A percentile compares a stretch with the other conserved stretches of the same genome.
Evolutionary conservation across 2,329 filamentous ascomycete species (phyloP).

Genomic region (Corynespora cassiicola): DNA sequence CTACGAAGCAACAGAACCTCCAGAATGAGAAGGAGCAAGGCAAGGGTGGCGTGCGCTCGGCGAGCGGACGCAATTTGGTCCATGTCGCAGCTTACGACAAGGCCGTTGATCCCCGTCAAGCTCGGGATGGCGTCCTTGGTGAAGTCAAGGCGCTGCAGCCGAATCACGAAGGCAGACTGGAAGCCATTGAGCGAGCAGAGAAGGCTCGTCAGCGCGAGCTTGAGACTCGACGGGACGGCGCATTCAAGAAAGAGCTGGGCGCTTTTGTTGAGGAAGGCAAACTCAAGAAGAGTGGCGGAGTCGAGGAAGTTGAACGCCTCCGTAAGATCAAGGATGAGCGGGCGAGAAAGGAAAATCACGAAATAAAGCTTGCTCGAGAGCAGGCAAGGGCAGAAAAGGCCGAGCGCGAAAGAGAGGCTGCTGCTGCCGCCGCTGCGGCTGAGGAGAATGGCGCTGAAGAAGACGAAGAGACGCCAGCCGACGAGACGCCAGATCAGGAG

Average conservation of each 20-base stretch:
- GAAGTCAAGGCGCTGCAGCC: conserved; percentile 93
- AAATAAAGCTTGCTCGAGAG: conserved; percentile 58
- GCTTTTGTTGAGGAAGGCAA: conserved; percentile 88
- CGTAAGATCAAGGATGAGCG: conserved; percentile 86
- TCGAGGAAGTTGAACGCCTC: conserved; percentile 90
- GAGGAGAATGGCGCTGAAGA: conserved; percentile 31
- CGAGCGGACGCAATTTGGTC: conserved; percentile 50
- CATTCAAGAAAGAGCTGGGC: conserved; percentile 84
- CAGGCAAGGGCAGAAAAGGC: conserved; percentile 53
- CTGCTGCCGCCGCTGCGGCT: conserved; percentile 33
- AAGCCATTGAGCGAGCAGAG: conserved; percentile 97
- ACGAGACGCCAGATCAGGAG: conserved; percentile 23
- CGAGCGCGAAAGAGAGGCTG: conserved; percentile 36
- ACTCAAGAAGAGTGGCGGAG: conserved; percentile 93
- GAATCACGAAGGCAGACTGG: conserved; percentile 90
- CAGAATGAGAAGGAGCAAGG: conserved; percentile 68
- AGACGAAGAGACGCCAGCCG: conserved; percentile 20
- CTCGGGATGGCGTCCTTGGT: conserved; percentile 89
- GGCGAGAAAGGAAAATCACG: conserved; percentile 76
- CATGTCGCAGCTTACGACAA: conserved; percentile 50
- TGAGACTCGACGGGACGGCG: conserved; percentile 73
- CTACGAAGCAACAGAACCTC: conserved; percentile 92
- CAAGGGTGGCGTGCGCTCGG: conserved; percentile 53
- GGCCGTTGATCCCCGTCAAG: conserved; percentile 73
- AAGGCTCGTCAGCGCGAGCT: conserved; percentile 89